These are phyloP conservation scores for Elsinoe fawcettii DNA, from an alignment of 2,329 filamentous ascomycete genomes.

Conservation along the genomic window DNA sequence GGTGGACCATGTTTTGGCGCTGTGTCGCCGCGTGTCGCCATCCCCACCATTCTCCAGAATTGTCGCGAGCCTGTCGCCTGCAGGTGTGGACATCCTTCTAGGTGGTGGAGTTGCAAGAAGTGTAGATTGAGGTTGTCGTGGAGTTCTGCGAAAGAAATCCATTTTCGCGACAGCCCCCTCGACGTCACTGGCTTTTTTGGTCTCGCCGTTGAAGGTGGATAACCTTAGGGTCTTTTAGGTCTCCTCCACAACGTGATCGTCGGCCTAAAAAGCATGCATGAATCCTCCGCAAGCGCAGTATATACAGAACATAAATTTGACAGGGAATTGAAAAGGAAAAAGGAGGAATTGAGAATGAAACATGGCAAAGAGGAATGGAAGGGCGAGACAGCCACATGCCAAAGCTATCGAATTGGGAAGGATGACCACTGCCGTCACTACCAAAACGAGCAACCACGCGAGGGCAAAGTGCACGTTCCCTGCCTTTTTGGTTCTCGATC, in stretches of 20 bases:
- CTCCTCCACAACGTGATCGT: too few relatives aligned
- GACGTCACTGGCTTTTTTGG: constrained; percentile 1
- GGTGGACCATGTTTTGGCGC: constrained; percentile 3
- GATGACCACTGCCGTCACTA: neutral
- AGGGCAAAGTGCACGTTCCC: neutral
- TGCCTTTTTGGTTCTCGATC: neutral
- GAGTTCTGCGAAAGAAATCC: constrained; percentile 16
- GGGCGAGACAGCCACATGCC: constrained; percentile 1
- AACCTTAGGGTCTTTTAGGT: neutral
- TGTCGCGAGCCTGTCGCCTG: constrained; percentile 35
- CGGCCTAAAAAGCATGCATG: neutral
- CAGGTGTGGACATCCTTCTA: constrained; percentile 37
- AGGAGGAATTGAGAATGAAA: constrained; percentile 5
- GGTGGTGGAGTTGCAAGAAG: constrained; percentile 24
- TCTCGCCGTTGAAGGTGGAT: neutral
- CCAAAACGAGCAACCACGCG: constrained; percentile 5
- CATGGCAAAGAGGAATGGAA: constrained; percentile 10
- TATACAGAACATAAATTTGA: neutral
- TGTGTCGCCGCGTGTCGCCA: neutral
- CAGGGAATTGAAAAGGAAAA: neutral
- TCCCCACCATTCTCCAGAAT: constrained; percentile 30
- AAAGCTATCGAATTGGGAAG: constrained; percentile 6
- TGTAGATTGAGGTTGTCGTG: constrained; percentile 11
- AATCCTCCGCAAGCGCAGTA: neutral
- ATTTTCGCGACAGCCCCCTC: constrained; percentile 6